Percentiles rank a stretch among this genome's conserved stretches.
Evolutionary conservation across 345 rosid genomes (phyloP).

Genomic region (Bruguiera sexangula): DNA sequence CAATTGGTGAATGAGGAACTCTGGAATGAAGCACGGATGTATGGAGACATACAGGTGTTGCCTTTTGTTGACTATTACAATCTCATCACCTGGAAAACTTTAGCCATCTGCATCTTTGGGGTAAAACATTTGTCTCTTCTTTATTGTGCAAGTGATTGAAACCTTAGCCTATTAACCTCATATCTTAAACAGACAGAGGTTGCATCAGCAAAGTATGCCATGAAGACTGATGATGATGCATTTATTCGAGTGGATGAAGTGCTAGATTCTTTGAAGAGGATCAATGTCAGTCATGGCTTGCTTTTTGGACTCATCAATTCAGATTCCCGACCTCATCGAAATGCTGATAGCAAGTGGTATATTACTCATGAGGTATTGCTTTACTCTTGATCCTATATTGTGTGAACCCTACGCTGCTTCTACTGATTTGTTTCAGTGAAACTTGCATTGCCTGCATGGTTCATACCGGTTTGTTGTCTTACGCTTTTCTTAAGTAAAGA

Average conservation of each 20-base stretch:
- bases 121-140: slow-evolving; percentile 40
- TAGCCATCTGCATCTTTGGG: slow-evolving; percentile 96
- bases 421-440: not conserved
- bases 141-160: not conserved
- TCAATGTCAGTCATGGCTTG: slow-evolving; percentile 57
- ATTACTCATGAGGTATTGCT: slow-evolving; percentile 69
- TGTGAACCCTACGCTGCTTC: not conserved
- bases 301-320: slow-evolving; percentile 88
- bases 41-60: slow-evolving; percentile 90
- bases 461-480: not conserved
- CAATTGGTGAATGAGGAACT: slow-evolving; percentile 86
- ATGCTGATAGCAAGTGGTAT: slow-evolving; percentile 90
- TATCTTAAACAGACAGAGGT: slow-evolving; percentile 56
- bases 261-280: slow-evolving; percentile 53
- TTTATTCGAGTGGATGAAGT: slow-evolving; percentile 94
- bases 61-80: slow-evolving; percentile 97
- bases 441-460: not conserved
- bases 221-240: slow-evolving; percentile 99
- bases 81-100: slow-evolving; percentile 94
- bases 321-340: slow-evolving; percentile 81
- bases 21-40: slow-evolving; percentile 83
- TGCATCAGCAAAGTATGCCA: slow-evolving; percentile 72
- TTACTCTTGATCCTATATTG: not conserved
- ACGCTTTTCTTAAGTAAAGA: not conserved
- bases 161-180: slow-evolving; percentile 5